phyloP scores from a whole-genome alignment of 345 rosid species.

The Garcia nutans region DNA sequence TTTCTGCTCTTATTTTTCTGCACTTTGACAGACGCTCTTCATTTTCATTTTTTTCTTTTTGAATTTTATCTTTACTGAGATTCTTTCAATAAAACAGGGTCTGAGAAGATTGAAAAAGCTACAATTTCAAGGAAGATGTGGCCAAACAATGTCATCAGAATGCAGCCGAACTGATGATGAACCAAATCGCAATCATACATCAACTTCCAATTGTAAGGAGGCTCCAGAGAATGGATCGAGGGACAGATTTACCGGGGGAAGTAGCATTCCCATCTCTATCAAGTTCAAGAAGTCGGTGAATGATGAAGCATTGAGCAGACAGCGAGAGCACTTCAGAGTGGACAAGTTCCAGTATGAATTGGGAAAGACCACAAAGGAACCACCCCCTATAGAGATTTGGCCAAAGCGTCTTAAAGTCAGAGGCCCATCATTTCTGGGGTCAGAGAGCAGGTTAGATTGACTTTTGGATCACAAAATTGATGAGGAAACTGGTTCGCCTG shows the following conservation, averaged over 20 bases:
- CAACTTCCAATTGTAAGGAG: slow-evolving; percentile 30
- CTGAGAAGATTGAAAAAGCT: slow-evolving; percentile 61
- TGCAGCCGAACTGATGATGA: slow-evolving; percentile 34
- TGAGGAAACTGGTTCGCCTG: slow-evolving; percentile 27
- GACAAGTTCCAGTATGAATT: slow-evolving; percentile 30
- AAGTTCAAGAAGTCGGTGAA: slow-evolving; percentile 44
- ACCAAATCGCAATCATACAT: slow-evolving; percentile 18
- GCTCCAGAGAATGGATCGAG: slow-evolving; percentile 26
- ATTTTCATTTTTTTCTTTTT: neutral
- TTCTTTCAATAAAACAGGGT: slow-evolving; percentile 36
- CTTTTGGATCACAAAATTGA: slow-evolving; percentile 22
- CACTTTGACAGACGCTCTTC: too few species aligned
- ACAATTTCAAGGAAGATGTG: slow-evolving; percentile 40
- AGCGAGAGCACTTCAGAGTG: slow-evolving; percentile 33
- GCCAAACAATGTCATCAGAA: slow-evolving; percentile 29
- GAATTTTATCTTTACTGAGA: neutral
- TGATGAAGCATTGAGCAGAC: slow-evolving; percentile 37
- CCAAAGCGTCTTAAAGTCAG: slow-evolving; percentile 68
- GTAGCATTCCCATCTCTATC: slow-evolving; percentile 42
- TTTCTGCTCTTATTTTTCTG: too few species aligned
- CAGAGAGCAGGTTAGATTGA: slow-evolving; percentile 46
- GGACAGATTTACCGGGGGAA: slow-evolving; percentile 40
- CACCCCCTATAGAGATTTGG: slow-evolving; percentile 44
- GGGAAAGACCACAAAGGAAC: slow-evolving; percentile 40
- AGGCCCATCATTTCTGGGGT: slow-evolving; percentile 49